Evolutionary conservation across 2,329 filamentous ascomycete species (phyloP), one percentile per base, ranked within the genome.

Genomic region (Saccharata proteae): DNA sequence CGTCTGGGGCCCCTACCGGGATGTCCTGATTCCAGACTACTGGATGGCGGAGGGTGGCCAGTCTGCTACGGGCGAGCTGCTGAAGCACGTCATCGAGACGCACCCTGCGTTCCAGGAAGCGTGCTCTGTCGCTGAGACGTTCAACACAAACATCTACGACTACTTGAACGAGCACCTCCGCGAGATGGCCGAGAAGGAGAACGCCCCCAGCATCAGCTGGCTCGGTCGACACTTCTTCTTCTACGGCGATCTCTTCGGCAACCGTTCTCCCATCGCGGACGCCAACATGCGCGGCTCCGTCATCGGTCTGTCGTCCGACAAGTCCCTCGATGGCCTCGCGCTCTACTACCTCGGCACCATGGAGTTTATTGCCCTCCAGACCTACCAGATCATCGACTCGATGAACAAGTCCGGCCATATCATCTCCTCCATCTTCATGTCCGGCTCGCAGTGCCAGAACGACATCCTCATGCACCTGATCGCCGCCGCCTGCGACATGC

Each of bases 21-120:
- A 98, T 50, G 90, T 93, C 4, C 69, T 98, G 24, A 71, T 96
- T 13, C 86, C 90, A 1, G 77, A 77, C 37, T 93, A 78, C 61
- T 98, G 90, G 90, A 82, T 98, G 71, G 85, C 90, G 11, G 90
- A 98, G 57, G 90, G 90, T 42, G 90, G 90, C 9, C 90, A 98
- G 58, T 93, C 84, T 16, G 90, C 90, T 4, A 98, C 90, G 0
- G 90, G 90, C 31, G 90, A 96, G 57, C 69, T 98, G 34, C 67
- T 98, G 29, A 86, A 90, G 49, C 84, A 96, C 59, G 80, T 96
- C 46, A 74, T 96, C 31, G 88, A 96, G 55, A 94, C 86, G 2
- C 90, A 98, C 51, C 83, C 88, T 3, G 86, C 86, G 2, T 88
- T 86, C 57, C 74, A 80, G 39, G 77, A 88, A 51, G 83, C 84